Conservation (phyloP, 2,329 filamentous ascomycete genomes). For the Fusarium sterilihyphosum region DNA sequence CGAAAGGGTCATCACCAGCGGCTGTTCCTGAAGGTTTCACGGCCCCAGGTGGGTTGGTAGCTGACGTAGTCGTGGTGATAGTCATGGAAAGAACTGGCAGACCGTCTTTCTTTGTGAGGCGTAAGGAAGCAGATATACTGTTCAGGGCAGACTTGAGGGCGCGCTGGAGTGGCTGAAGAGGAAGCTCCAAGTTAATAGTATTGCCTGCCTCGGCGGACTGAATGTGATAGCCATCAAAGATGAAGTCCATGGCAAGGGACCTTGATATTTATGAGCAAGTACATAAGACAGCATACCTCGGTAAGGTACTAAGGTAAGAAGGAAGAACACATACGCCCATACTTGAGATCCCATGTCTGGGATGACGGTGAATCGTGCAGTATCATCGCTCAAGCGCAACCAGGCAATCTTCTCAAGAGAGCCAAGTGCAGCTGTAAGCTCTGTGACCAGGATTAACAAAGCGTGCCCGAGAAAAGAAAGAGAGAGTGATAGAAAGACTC, state of each 20-base stretch:
- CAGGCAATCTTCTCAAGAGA: slow-evolving; percentile 85
- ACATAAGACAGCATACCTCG: neutral
- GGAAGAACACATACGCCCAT: slow-evolving; percentile 76
- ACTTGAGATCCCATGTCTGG: slow-evolving; percentile 95
- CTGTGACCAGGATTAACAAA: slow-evolving; percentile 48
- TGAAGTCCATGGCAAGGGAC: slow-evolving; percentile 76
- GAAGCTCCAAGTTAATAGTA: slow-evolving; percentile 95
- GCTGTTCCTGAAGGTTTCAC: slow-evolving; percentile 42
- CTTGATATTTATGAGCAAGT: slow-evolving; percentile 47
- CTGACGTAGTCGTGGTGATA: slow-evolving; percentile 78
- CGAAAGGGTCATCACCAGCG: slow-evolving; percentile 51
- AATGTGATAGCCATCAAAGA: slow-evolving; percentile 87
- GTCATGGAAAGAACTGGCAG: slow-evolving; percentile 89
- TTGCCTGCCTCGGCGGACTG: slow-evolving; percentile 85
- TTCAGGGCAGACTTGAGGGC: slow-evolving; percentile 90
- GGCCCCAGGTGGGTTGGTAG: slow-evolving; percentile 51
- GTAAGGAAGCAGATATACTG: slow-evolving; percentile 82
- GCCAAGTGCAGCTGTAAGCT: slow-evolving; percentile 71
- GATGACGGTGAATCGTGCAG: slow-evolving; percentile 93
- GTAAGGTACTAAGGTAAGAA: neutral
- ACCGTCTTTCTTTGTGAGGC: slow-evolving; percentile 92
- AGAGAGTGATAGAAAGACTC: neutral
- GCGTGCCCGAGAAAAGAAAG: neutral
- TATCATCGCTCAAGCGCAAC: slow-evolving; percentile 88
- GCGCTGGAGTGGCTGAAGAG: slow-evolving; percentile 85